Conservation (phyloP, 805 yeast genomes). For the Ascoidea asiatica region DNA sequence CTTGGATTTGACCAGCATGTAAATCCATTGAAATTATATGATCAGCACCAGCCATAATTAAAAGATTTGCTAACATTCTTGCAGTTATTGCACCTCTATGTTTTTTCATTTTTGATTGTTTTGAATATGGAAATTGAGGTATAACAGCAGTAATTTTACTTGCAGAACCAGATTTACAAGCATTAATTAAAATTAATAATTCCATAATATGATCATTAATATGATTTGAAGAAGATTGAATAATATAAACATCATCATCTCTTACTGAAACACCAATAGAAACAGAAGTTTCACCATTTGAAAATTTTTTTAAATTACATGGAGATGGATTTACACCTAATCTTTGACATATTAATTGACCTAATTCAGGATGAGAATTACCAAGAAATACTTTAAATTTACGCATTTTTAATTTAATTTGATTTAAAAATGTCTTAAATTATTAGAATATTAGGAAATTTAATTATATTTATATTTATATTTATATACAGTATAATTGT, state of each 20-base stretch:
- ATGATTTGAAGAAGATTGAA: constrained; percentile 82
- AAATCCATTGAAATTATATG: constrained; percentile 97
- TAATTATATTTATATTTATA: no score
- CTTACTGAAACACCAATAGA: constrained; percentile 91
- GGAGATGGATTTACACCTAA: constrained; percentile 92
- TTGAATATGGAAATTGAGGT: constrained; percentile 95
- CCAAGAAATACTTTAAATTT: constrained; percentile 97
- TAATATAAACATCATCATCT: constrained; percentile 92
- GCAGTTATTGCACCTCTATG: constrained; percentile 99
- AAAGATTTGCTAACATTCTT: constrained; percentile 88
- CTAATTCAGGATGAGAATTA: constrained; percentile 90
- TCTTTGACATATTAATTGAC: constrained; percentile 77
- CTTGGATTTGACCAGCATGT: constrained; percentile 97
- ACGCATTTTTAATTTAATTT: no score
- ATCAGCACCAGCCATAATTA: constrained; percentile 98
- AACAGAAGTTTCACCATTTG: constrained; percentile 96
- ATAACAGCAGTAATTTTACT: constrained; percentile 89
- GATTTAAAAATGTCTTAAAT: no score
- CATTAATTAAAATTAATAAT: constrained; percentile 79
- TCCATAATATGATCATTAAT: constrained; percentile 95
- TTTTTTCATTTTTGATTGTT: constrained; percentile 96
- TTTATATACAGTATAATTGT: no score
- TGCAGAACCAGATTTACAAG: constrained; percentile 98
- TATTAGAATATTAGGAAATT: no score
- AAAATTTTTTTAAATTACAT: constrained; percentile 78